Conservation (phyloP, 2,329 filamentous ascomycete genomes). For the Aspergillus tubingensis region DNA sequence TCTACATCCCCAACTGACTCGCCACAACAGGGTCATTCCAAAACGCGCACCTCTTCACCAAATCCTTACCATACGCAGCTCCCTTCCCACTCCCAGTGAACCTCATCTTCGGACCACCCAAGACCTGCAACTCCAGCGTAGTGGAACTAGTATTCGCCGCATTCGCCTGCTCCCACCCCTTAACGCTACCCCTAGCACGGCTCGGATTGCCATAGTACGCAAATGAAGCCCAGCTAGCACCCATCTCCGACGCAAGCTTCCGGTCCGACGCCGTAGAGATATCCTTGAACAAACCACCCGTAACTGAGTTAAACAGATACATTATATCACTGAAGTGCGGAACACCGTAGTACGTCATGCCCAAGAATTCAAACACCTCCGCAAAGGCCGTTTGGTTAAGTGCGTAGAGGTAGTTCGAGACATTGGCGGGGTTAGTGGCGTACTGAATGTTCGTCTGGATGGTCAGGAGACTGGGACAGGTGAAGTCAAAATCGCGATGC, state of each 20-base stretch:
- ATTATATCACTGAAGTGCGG: not conserved
- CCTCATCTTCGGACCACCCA: not conserved
- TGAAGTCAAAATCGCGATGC: not conserved
- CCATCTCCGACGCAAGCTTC: not conserved
- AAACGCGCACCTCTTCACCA: not conserved
- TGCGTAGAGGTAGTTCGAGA: not conserved
- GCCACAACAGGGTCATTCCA: not conserved
- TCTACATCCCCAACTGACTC: too few species aligned
- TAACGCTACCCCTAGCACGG: not conserved
- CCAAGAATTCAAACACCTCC: not conserved
- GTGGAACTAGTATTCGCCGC: not conserved
- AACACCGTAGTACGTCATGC: not conserved
- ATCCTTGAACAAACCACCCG: not conserved
- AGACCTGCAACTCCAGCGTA: not conserved
- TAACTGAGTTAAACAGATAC: not conserved
- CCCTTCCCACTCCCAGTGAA: not conserved
- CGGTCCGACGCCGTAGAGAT: not conserved
- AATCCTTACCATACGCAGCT: not conserved
- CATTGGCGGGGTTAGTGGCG: not conserved
- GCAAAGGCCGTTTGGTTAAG: not conserved
- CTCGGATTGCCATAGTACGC: not conserved
- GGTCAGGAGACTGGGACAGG: not conserved
- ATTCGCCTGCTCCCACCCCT: not conserved
- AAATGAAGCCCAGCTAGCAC: not conserved
- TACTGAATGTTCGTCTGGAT: not conserved